Evolutionary conservation across 768 basidiomycete species (phyloP).

Genomic region (Amanita exitialis): DNA sequence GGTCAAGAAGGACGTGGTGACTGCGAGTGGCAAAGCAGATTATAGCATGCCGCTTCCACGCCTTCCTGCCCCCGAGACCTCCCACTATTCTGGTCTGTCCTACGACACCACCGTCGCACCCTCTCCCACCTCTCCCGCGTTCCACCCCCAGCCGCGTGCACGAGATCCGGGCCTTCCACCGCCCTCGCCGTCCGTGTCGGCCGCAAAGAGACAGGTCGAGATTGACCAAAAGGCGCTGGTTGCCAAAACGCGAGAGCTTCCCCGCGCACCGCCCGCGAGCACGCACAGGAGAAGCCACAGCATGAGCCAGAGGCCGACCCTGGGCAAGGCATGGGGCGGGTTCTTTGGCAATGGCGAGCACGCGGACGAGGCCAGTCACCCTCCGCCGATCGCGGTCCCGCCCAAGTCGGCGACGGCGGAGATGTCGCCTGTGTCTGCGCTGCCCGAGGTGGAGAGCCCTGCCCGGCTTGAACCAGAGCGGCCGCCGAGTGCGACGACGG

Average conservation of each 20-base stretch:
- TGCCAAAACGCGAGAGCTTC: constrained; percentile 23
- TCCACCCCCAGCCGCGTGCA: constrained; percentile 53
- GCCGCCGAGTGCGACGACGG: neutral
- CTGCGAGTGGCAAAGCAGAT: constrained; percentile 37
- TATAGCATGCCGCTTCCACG: constrained; percentile 79
- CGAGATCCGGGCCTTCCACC: constrained; percentile 51
- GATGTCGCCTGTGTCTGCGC: constrained; percentile 26
- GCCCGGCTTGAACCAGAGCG: constrained; percentile 14
- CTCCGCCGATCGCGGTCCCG: constrained; percentile 17
- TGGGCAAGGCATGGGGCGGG: constrained; percentile 45
- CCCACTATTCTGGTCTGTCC: constrained; percentile 74
- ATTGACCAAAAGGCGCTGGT: constrained; percentile 18
- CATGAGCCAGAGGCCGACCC: constrained; percentile 62
- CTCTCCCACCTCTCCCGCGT: constrained; percentile 49
- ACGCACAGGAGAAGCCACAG: constrained; percentile 80
- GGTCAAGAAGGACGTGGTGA: constrained; percentile 18
- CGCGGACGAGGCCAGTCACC: constrained; percentile 30
- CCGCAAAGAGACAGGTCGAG: constrained; percentile 12
- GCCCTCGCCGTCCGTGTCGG: constrained; percentile 27
- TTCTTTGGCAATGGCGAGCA: constrained; percentile 41
- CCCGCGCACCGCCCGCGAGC: constrained; percentile 65
- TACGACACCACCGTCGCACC: constrained; percentile 55
- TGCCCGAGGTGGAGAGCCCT: constrained; percentile 28
- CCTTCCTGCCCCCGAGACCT: constrained; percentile 71
- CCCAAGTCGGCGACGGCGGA: constrained; percentile 65